A percentile compares a stretch with the other conserved stretches of the same genome.
Evolutionary conservation across 2,329 filamentous ascomycete genomes (phyloP).

Genomic region (Trichophyton schoenleinii): DNA sequence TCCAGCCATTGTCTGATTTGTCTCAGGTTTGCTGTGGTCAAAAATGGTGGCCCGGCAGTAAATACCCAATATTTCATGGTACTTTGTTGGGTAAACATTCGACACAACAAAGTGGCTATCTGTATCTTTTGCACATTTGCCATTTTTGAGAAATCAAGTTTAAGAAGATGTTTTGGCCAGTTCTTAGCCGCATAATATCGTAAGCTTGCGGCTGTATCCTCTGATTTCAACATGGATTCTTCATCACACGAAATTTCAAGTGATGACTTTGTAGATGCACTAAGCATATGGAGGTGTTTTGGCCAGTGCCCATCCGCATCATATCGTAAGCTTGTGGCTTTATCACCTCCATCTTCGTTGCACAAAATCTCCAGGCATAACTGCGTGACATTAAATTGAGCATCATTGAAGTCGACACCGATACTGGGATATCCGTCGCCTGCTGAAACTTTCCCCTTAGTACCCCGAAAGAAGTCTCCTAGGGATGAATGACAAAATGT

Average conservation of each 20-base stretch:
- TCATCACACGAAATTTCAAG: not conserved
- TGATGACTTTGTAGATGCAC: not conserved
- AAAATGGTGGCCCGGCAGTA: not conserved
- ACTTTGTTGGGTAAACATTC: constrained; percentile 3
- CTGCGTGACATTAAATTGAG: constrained; percentile 12
- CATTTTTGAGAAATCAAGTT: not conserved
- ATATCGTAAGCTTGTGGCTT: not conserved
- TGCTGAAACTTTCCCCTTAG: constrained; percentile 12
- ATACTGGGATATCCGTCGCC: constrained; percentile 8
- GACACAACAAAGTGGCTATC: not conserved
- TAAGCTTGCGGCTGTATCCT: not conserved
- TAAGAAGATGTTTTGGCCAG: not conserved
- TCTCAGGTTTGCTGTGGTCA: not conserved
- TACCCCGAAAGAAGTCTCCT: constrained; percentile 16
- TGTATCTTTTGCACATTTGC: not conserved
- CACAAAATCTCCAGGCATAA: constrained; percentile 3
- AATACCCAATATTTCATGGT: constrained; percentile 2
- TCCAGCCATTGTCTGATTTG: not conserved
- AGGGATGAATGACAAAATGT: constrained; percentile 18
- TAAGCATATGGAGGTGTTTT: not conserved
- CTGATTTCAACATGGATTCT: not conserved
- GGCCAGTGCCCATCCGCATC: not conserved
- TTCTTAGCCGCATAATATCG: not conserved
- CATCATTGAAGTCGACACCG: constrained; percentile 14
- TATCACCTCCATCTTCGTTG: not conserved